phyloP scores from a whole-genome alignment of 306 rosid genomes.

The Elaeagnus macrophylla region DNA sequence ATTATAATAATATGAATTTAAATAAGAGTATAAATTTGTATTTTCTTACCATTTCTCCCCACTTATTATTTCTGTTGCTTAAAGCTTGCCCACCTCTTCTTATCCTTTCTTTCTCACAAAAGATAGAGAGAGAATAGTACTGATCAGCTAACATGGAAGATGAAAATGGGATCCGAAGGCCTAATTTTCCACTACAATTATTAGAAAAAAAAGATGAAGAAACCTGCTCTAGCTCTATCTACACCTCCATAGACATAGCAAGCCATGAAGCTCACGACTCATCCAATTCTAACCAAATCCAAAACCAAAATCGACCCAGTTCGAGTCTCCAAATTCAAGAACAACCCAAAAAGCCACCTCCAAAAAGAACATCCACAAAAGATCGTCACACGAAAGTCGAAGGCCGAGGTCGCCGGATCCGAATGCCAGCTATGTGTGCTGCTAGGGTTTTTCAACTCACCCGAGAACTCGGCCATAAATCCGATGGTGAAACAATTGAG shows the following conservation, averaged over 20 bases:
- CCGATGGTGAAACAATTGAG: constrained; percentile 82
- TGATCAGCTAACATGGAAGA: neutral
- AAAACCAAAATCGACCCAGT: neutral
- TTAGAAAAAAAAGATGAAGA: constrained; percentile 79
- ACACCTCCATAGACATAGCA: constrained; percentile 45
- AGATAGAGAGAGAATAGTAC: constrained; percentile 4
- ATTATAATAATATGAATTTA: too few relatives aligned
- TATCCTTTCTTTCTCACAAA: constrained; percentile 9
- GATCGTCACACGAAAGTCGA: constrained; percentile 91
- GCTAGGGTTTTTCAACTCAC: constrained; percentile 85
- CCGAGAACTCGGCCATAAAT: constrained; percentile 71
- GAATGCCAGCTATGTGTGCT: constrained; percentile 90
- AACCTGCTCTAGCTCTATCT: constrained; percentile 50
- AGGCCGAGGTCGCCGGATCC: constrained; percentile 82
- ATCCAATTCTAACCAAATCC: constrained; percentile 10
- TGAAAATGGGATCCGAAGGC: constrained; percentile 10
- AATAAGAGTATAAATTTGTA: too few relatives aligned
- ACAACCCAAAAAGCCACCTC: constrained; percentile 53
- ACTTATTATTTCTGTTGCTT: constrained; percentile 88
- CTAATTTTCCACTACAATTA: constrained; percentile 74
- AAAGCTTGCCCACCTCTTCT: constrained; percentile 33
- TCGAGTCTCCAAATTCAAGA: constrained; percentile 10
- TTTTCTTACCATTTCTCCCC: constrained; percentile 80
- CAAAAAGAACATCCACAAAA: constrained; percentile 67
- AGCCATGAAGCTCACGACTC: constrained; percentile 22